Evolutionary conservation across 805 yeast genomes (phyloP), one percentile per base, ranked within the genome.

Genomic region (Spathaspora arborariae): DNA sequence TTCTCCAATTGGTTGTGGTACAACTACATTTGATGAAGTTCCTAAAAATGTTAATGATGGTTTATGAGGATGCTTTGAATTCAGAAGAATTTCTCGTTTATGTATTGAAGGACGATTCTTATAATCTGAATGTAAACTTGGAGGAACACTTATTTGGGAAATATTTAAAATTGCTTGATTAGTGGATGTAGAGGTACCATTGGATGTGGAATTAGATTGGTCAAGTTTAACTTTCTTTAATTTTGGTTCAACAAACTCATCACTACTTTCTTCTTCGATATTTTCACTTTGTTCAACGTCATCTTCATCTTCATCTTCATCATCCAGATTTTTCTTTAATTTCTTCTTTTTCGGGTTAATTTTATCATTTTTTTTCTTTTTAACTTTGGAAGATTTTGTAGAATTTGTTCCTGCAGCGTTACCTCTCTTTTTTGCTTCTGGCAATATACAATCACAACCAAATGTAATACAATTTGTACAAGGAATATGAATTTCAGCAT

Each of bases 381-480:
- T 37, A 19, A 6, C 11, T 20, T 18, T 18, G 20, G n/a, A n/a
- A 2, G 22, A 3, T 27, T 40, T 47, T 7, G 39, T 43, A 30
- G 46, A 50, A 19, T 44, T 36, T 4, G 48, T 50, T 5, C 19
- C 53, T 38, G 62, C 45, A 5, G 56, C 49, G 42, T 58, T 60
- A 16, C 68, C 64, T 57, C 72, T 65, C 65, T 62, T 79, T 56
- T 72, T 81, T 22, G 74, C 76, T 52, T 79, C 85, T 1, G 90
- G 91, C 44, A 85, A 72, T 27, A 70, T 68, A 65, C 91, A 88
- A 43, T 82, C 88, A 56, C 88, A 78, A 6, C 85, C 84, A 62
- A 84, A 85, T 2, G 85, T 82, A 30, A 78, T 71, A 59, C 92
- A 85, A 61, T 85, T 85, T 15, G 67, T 62, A 50, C 76, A 71